Base-by-base conservation (phyloP, 2,329 filamentous ascomycete genomes). In the Colletotrichum kahawae region DNA sequence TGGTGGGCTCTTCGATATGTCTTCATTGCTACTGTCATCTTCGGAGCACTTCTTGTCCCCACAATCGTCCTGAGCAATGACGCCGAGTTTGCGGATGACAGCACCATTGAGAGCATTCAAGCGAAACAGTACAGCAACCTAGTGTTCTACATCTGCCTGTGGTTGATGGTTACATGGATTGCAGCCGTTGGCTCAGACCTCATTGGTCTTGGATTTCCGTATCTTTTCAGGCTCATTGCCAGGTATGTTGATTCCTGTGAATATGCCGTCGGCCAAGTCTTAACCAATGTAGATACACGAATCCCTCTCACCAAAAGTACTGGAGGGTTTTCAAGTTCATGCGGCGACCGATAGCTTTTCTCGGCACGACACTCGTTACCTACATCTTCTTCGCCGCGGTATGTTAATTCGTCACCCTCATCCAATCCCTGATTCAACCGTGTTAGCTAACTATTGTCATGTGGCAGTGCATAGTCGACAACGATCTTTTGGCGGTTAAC, bases 261-360 rank as follows among this genome's bases (percentile, higher is more conserved):
- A 51, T 21, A 13, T 51, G n/a, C 21, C 6, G 4, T 7, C 43
- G 43, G 12, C 43, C 43, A 51, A 13, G 7, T 13, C 14, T 59
- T 74, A 29, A 64, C 51, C 9, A 38, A 7, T 14, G 1, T 13
- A 81, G 80, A 76, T 82, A 81, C 56, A 76, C 80, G 21, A 82
- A 82, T 54, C 78, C 80, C 3, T 79, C 80, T 5, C 78, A 82
- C 51, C 76, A 78, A 66, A 77, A 78, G 21, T 82, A 82, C 56
- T 82, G 79, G 81, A 76, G 81, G 10, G 66, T 79, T 2, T 63
- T 82, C 7, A 78, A 79, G 29, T 76, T 78, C 4, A 67, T 82
- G 67, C 64, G 78, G 34, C 64, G 77, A 13, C 81, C 80, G 4
- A 76, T 81, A n/a, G 77, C 70, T 36, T 77, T 79, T 9, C 64